phyloP scores from a whole-genome alignment of 495 filamentous ascomycete species.

The Bryoglossum gracile region DNA sequence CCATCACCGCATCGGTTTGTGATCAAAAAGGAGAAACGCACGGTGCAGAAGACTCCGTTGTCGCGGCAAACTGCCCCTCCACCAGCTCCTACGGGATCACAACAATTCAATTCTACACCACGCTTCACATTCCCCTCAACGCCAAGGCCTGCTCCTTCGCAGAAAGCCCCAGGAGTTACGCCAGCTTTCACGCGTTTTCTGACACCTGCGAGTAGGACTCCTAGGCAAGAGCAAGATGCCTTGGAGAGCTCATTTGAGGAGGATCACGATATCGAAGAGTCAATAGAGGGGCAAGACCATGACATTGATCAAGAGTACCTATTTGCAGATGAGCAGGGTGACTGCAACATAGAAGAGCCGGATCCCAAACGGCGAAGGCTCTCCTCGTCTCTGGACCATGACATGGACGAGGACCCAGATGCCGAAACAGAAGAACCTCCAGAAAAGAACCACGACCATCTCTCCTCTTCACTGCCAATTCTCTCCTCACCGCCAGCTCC shows the following conservation, averaged over 20 bases:
- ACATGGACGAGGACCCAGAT: neutral
- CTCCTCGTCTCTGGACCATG: slow-evolving; percentile 9
- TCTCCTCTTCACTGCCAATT: slow-evolving; percentile 17
- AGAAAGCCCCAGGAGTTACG: slow-evolving; percentile 10
- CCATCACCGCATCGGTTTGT: slow-evolving; percentile 27
- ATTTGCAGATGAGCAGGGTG: slow-evolving; percentile 19
- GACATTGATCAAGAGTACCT: slow-evolving; percentile 2
- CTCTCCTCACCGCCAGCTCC: slow-evolving; percentile 20
- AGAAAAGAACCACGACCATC: neutral
- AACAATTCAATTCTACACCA: slow-evolving; percentile 26
- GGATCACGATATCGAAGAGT: slow-evolving; percentile 12
- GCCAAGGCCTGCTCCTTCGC: slow-evolving; percentile 13
- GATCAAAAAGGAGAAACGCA: slow-evolving; percentile 20
- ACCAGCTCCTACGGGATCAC: slow-evolving; percentile 2
- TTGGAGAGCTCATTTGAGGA: slow-evolving; percentile 15
- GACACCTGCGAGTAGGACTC: slow-evolving; percentile 14
- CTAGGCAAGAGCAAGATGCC: slow-evolving; percentile 10
- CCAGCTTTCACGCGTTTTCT: slow-evolving; percentile 15
- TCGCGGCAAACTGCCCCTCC: slow-evolving; percentile 6
- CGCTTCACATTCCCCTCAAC: slow-evolving; percentile 23
- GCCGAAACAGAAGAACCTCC: neutral
- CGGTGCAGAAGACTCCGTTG: slow-evolving; percentile 7
- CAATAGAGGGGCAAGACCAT: slow-evolving; percentile 18
- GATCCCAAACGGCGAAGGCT: slow-evolving; percentile 18
- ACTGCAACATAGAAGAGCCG: slow-evolving; percentile 15